Percentiles rank a stretch among this genome's conserved stretches.
Evolutionary conservation across 169 alveolate species (phyloP).

Genomic region (Plasmodium gaboni): DNA sequence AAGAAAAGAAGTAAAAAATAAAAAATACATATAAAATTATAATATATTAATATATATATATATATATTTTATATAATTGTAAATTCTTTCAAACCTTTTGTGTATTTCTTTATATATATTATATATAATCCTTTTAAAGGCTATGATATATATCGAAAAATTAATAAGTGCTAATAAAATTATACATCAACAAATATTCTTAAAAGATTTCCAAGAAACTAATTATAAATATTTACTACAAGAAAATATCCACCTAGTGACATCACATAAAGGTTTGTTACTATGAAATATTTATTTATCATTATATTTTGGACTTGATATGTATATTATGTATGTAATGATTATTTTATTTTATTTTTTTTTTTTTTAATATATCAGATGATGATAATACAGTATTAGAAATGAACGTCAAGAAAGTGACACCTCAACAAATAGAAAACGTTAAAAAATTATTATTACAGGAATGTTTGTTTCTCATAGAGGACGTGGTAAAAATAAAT

Average conservation of each 20-base stretch:
- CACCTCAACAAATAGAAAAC: conserved; percentile 42
- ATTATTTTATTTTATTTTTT: background rate
- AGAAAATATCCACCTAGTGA: conserved; percentile 15
- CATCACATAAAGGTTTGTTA: conserved; percentile 24
- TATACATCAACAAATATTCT: conserved; percentile 60
- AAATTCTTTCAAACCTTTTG: background rate
- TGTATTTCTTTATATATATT: background rate
- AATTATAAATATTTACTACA: conserved; percentile 53
- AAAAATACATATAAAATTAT: too few relatives aligned
- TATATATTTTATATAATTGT: background rate
- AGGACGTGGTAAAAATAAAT: conserved; percentile 16
- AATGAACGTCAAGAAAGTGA: conserved; percentile 4
- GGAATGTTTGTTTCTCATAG: conserved; percentile 51
- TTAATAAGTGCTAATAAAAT: conserved; percentile 60
- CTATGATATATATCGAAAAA: conserved; percentile 45
- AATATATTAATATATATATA: too few relatives aligned
- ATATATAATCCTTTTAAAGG: conserved; percentile 13
- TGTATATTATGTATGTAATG: background rate
- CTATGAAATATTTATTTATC: background rate
- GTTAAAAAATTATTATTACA: conserved; percentile 47
- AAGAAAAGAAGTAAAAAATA: conserved; percentile 35
- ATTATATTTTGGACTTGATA: background rate
- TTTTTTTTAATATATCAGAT: background rate
- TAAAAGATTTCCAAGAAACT: conserved; percentile 35
- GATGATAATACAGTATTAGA: conserved; percentile 3